Evolutionary conservation across 352 stramenopile species (phyloP).

Genomic region (Globisporangium okanoganense): DNA sequence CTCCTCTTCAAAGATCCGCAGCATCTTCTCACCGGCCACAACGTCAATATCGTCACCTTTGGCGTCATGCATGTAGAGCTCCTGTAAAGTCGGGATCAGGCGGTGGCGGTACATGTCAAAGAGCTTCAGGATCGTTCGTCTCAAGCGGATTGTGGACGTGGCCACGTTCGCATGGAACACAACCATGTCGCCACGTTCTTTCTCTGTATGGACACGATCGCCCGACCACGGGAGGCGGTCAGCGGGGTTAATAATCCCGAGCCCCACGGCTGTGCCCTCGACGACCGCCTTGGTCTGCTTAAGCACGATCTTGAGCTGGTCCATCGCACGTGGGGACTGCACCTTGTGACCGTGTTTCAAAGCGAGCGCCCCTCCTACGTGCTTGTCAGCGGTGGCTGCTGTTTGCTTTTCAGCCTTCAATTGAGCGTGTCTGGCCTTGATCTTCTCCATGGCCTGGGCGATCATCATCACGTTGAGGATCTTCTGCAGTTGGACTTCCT

Average conservation of each 20-base stretch:
- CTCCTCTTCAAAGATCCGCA: constrained; percentile 61
- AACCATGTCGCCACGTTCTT: constrained; percentile 21
- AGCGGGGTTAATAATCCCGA: constrained; percentile 32
- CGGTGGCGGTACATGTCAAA: constrained; percentile 43
- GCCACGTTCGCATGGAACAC: constrained; percentile 42
- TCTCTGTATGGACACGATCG: constrained; percentile 17
- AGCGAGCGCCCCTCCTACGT: not conserved
- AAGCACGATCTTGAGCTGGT: constrained; percentile 35
- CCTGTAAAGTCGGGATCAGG: constrained; percentile 51
- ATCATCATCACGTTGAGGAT: constrained; percentile 45
- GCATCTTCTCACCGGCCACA: constrained; percentile 30
- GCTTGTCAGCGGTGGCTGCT: not conserved
- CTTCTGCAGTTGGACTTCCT: constrained; percentile 51
- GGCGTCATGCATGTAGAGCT: constrained; percentile 46
- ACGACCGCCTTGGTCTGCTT: constrained; percentile 48
- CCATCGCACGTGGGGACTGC: constrained; percentile 18
- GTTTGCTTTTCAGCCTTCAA: not conserved
- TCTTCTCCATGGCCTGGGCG: constrained; percentile 30
- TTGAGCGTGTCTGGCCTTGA: constrained; percentile 20
- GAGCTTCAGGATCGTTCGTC: constrained; percentile 55
- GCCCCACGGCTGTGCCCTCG: constrained; percentile 41
- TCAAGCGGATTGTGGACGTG: constrained; percentile 45
- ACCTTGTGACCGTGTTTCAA: constrained; percentile 6
- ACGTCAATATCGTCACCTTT: constrained; percentile 35
- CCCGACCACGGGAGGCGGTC: constrained; percentile 48